These are phyloP conservation scores for Boletellus deceptivus DNA, from an alignment of 1,284 basidiomycete species.

Conservation along the genomic window DNA sequence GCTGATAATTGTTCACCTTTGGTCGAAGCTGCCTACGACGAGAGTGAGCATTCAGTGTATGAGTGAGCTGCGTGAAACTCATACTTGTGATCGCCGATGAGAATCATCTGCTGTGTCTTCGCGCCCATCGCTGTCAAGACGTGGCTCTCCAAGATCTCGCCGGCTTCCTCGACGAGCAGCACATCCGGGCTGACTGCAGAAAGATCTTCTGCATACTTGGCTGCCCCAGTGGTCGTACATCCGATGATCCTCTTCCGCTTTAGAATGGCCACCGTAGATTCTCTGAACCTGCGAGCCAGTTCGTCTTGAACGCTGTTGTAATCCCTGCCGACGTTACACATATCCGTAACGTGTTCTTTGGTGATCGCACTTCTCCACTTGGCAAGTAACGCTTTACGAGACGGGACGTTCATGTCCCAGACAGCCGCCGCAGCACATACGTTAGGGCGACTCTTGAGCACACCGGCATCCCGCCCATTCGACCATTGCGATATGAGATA, in stretches of 20 bases:
- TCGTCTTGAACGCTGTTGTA: slow-evolving; percentile 44
- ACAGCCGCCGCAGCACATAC: slow-evolving; percentile 32
- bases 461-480: slow-evolving; percentile 41
- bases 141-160: slow-evolving; percentile 68
- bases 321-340: slow-evolving; percentile 37
- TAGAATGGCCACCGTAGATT: slow-evolving; percentile 40
- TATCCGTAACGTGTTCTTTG: slow-evolving; percentile 34
- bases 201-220: slow-evolving; percentile 52
- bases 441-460: slow-evolving; percentile 31
- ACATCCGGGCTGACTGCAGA: slow-evolving; percentile 46
- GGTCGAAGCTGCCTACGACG: slow-evolving; percentile 63
- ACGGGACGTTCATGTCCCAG: slow-evolving; percentile 43
- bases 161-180: slow-evolving; percentile 66
- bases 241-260: slow-evolving; percentile 55
- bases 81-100: slow-evolving; percentile 32
- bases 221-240: slow-evolving; percentile 67
- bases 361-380: slow-evolving; percentile 45
- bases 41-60: not conserved
- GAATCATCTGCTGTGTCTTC: slow-evolving; percentile 50
- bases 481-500: slow-evolving; percentile 53
- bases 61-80: not conserved
- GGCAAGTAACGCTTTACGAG: slow-evolving; percentile 33
- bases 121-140: slow-evolving; percentile 54
- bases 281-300: slow-evolving; percentile 38
- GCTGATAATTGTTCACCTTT: slow-evolving; percentile 59